Evolutionary conservation across 2,329 filamentous ascomycete species (phyloP).

Genomic region (Amesomyces nigricolor): DNA sequence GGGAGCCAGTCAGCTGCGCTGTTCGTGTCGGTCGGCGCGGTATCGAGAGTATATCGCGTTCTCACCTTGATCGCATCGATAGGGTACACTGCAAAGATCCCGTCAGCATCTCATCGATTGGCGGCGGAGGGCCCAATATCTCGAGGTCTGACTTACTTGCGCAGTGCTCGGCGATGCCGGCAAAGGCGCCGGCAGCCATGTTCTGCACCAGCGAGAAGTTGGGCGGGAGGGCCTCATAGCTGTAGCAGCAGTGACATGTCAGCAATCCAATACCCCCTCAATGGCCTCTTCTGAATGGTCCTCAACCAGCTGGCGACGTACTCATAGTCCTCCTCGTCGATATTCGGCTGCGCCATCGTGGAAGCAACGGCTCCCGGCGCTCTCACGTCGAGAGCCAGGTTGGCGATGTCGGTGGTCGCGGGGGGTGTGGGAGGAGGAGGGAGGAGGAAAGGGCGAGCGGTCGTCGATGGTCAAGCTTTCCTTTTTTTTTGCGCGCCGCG

Average conservation of each 20-base stretch:
- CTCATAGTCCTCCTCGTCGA: conserved; percentile 62
- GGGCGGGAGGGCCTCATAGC: conserved; percentile 88
- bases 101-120: conserved; percentile 17
- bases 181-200: conserved; percentile 94
- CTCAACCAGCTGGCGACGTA: conserved; percentile 37
- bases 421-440: neutral
- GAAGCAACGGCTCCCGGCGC: conserved; percentile 58
- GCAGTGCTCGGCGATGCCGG: conserved; percentile 68
- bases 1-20: conserved; percentile 20
- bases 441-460: neutral
- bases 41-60: conserved; percentile 18
- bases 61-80: conserved; percentile 93
- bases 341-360: conserved; percentile 64
- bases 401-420: conserved; percentile 37
- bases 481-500: conserved; percentile 8
- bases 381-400: conserved; percentile 61
- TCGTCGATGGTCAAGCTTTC: no score
- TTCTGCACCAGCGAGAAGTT: conserved; percentile 93
- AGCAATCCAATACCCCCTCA: conserved; percentile 4
- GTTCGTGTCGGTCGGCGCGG: neutral
- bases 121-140: neutral
- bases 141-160: conserved; percentile 19
- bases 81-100: conserved; percentile 67
- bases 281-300: neutral
- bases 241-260: conserved; percentile 29